Percentiles rank a stretch among this genome's conserved stretches.
Conservation (phyloP, 768 basidiomycete species). For the Thelephora ganbajun region DNA sequence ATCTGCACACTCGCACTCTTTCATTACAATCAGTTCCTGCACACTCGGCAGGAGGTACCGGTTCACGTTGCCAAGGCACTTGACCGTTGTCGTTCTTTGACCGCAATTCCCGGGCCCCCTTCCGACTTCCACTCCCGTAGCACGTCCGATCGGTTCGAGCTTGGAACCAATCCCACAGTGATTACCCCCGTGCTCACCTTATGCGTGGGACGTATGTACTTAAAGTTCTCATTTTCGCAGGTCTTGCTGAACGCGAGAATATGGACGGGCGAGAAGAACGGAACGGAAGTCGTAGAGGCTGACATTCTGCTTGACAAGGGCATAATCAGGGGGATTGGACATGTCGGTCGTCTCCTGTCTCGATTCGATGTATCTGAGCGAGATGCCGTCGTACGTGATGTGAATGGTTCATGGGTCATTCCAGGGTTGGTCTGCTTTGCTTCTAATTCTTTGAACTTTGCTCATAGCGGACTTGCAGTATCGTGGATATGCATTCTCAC, state of each 20-base stretch:
- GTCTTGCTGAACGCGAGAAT: conserved; percentile 46
- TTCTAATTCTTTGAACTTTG: background rate
- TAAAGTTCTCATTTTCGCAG: background rate
- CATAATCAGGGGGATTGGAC: conserved; percentile 46
- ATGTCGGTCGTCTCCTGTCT: conserved; percentile 17
- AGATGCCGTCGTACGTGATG: conserved; percentile 41
- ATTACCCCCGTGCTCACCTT: conserved; percentile 24
- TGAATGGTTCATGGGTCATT: conserved; percentile 61
- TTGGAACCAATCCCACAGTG: conserved; percentile 47
- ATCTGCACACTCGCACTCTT: no score
- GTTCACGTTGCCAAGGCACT: conserved; percentile 19
- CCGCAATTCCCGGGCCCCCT: conserved; percentile 28
- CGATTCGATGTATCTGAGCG: conserved; percentile 17
- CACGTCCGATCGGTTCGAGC: conserved; percentile 51
- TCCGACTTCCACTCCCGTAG: conserved; percentile 32
- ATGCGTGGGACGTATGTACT: conserved; percentile 2
- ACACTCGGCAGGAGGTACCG: conserved; percentile 5
- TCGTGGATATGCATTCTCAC: conserved; percentile 36
- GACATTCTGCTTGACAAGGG: conserved; percentile 63
- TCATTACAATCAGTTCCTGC: background rate
- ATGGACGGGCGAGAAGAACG: conserved; percentile 69
- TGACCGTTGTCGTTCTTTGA: conserved; percentile 29
- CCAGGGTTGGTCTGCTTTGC: conserved; percentile 33
- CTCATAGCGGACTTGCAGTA: conserved; percentile 9
- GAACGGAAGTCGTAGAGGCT: conserved; percentile 47